phyloP scores from a whole-genome alignment of 768 basidiomycete genomes.

The Tricholoma saponaceum region DNA sequence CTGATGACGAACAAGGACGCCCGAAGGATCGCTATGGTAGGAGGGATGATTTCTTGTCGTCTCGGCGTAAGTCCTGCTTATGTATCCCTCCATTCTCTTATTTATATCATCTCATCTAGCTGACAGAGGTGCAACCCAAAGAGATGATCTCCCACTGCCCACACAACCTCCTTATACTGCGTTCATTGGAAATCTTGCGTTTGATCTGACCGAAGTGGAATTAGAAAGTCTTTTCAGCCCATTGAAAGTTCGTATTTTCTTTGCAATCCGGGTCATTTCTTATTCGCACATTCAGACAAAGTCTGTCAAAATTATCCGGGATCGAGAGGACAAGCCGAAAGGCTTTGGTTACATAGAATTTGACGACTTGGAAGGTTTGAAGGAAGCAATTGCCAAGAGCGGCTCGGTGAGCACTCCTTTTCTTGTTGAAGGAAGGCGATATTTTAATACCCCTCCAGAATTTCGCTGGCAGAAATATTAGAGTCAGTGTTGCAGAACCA shows the following conservation, averaged over 20 bases:
- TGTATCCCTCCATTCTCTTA: slow-evolving; percentile 1
- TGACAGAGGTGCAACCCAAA: slow-evolving; percentile 55
- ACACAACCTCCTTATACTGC: slow-evolving; percentile 92
- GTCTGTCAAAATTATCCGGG: slow-evolving; percentile 89
- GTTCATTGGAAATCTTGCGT: slow-evolving; percentile 94
- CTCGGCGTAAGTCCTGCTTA: slow-evolving; percentile 47
- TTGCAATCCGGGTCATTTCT: not conserved
- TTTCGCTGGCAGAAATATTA: slow-evolving; percentile 75
- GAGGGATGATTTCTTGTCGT: slow-evolving; percentile 61
- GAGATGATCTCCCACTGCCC: slow-evolving; percentile 96
- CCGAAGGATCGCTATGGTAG: slow-evolving; percentile 52
- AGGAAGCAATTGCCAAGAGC: slow-evolving; percentile 72
- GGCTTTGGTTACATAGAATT: slow-evolving; percentile 99
- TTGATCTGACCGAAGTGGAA: slow-evolving; percentile 84
- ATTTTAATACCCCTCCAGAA: slow-evolving; percentile 33
- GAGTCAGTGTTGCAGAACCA: slow-evolving; percentile 94
- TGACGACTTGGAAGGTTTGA: slow-evolving; percentile 77
- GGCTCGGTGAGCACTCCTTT: slow-evolving; percentile 50
- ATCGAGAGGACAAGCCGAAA: slow-evolving; percentile 91
- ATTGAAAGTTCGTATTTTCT: slow-evolving; percentile 42
- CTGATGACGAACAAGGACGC: slow-evolving; percentile 58
- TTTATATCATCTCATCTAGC: slow-evolving; percentile 27
- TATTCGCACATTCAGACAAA: slow-evolving; percentile 48
- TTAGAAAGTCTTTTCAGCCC: slow-evolving; percentile 76
- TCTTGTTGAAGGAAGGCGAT: not conserved